Evolutionary conservation across 1,284 basidiomycete genomes (phyloP).

Genomic region (Xanthoconium separans): DNA sequence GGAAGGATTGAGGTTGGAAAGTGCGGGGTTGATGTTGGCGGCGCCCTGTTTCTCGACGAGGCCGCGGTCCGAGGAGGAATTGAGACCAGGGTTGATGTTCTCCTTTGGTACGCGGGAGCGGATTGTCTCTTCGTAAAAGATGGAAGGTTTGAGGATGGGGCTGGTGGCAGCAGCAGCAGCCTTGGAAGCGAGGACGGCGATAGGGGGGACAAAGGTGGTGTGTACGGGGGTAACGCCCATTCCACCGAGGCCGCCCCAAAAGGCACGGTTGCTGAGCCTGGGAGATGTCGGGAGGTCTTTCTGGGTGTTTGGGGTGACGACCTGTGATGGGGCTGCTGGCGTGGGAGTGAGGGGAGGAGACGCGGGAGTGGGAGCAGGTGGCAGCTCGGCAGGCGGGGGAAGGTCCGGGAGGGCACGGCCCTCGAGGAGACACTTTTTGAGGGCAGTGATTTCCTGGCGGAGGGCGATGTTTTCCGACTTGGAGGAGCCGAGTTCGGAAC

Average conservation of each 20-base stretch:
- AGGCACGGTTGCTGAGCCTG: constrained; percentile 46
- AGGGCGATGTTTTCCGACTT: constrained; percentile 84
- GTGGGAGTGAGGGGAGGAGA: constrained; percentile 36
- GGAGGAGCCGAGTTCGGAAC: constrained; percentile 78
- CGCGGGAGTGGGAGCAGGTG: constrained; percentile 29
- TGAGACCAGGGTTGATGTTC: constrained; percentile 75
- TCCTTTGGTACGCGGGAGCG: constrained; percentile 48
- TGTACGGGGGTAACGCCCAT: constrained; percentile 85
- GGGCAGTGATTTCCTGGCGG: constrained; percentile 77
- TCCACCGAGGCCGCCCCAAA: constrained; percentile 74
- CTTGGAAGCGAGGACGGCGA: constrained; percentile 32
- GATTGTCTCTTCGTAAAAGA: constrained; percentile 31
- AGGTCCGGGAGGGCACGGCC: constrained; percentile 44
- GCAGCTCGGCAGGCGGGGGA: constrained; percentile 46
- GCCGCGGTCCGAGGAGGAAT: constrained; percentile 11
- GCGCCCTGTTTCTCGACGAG: constrained; percentile 33
- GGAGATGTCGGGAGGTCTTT: constrained; percentile 79
- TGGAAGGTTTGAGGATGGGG: constrained; percentile 31
- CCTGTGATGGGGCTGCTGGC: constrained; percentile 26
- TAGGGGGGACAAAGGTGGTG: constrained; percentile 73
- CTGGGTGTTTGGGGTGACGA: constrained; percentile 73
- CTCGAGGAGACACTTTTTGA: constrained; percentile 80
- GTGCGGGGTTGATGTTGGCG: constrained; percentile 28
- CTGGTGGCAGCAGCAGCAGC: constrained; percentile 14
- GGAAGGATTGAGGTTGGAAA: constrained; percentile 23